Conservation (phyloP, 495 filamentous ascomycete genomes). For the Penicillium alfredii region DNA sequence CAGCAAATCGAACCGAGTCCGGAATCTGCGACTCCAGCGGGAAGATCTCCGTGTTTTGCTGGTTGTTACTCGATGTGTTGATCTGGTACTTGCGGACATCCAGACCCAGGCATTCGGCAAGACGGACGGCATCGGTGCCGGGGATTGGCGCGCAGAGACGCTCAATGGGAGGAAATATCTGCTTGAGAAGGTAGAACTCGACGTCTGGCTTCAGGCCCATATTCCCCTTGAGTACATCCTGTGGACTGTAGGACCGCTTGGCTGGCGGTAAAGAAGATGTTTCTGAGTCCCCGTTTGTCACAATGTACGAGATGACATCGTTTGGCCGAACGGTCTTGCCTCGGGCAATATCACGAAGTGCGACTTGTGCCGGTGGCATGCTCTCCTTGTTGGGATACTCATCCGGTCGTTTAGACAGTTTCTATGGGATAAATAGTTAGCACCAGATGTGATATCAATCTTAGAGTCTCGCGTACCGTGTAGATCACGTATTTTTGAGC, state of each 20-base stretch:
- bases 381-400: conserved; percentile 88
- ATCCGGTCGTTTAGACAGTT: conserved; percentile 87
- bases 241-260: conserved; percentile 79
- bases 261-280: conserved; percentile 62
- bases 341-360: conserved; percentile 76
- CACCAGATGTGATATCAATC: neutral
- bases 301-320: conserved; percentile 92
- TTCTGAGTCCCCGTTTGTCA: conserved; percentile 70
- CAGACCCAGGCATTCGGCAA: conserved; percentile 90
- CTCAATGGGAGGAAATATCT: conserved; percentile 97
- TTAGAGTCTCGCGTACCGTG: conserved; percentile 48
- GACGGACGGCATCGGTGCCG: conserved; percentile 78
- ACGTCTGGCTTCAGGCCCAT: conserved; percentile 76
- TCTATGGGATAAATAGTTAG: conserved; percentile 30
- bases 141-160: conserved; percentile 93
- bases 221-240: conserved; percentile 74
- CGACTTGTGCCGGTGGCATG: conserved; percentile 98
- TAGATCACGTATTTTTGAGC: conserved; percentile 90
- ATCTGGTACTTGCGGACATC: conserved; percentile 83
- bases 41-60: conserved; percentile 58
- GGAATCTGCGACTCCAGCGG: conserved; percentile 92
- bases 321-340: conserved; percentile 85
- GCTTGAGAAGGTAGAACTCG: conserved; percentile 96
- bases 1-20: conserved; percentile 73
- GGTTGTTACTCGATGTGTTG: conserved; percentile 50